Evolutionary conservation across 352 stramenopile species (phyloP).

Genomic region (Globisporangium yorkense): DNA sequence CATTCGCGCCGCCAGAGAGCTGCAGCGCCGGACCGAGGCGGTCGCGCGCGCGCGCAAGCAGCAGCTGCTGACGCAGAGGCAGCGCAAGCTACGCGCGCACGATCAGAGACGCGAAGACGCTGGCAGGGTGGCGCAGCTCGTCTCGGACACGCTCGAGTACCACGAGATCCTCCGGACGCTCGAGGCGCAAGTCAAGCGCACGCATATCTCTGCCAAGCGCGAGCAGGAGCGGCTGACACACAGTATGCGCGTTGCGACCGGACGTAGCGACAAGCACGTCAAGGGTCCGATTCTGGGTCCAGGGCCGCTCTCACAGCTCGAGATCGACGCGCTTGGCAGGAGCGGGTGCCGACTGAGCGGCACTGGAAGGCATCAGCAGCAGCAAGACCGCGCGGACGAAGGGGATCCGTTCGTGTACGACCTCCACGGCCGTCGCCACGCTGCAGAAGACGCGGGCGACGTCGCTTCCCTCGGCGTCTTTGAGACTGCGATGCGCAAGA

Average conservation of each 20-base stretch:
- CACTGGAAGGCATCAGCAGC: neutral
- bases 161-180: conserved; percentile 32
- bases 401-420: conserved; percentile 38
- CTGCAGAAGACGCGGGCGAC: conserved; percentile 16
- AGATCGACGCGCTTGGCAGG: conserved; percentile 23
- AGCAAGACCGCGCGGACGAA: neutral
- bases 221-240: conserved; percentile 39
- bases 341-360: neutral
- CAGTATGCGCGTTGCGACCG: conserved; percentile 22
- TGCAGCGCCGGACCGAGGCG: conserved; percentile 30
- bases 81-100: conserved; percentile 29
- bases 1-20: conserved; percentile 25
- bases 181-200: conserved; percentile 36
- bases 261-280: conserved; percentile 23
- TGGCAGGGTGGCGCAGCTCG: conserved; percentile 29
- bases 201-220: conserved; percentile 28
- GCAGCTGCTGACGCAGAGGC: conserved; percentile 32
- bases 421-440: conserved; percentile 48
- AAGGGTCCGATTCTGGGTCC: conserved; percentile 31
- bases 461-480: conserved; percentile 28
- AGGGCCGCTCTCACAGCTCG: conserved; percentile 37
- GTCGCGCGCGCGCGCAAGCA: conserved; percentile 33
- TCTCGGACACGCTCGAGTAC: conserved; percentile 52
- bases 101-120: conserved; percentile 24
- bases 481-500: conserved; percentile 46